Base-by-base conservation (phyloP, 371 early-diverging fungal genomes). In the Blastocladiella emersonii region DNA sequence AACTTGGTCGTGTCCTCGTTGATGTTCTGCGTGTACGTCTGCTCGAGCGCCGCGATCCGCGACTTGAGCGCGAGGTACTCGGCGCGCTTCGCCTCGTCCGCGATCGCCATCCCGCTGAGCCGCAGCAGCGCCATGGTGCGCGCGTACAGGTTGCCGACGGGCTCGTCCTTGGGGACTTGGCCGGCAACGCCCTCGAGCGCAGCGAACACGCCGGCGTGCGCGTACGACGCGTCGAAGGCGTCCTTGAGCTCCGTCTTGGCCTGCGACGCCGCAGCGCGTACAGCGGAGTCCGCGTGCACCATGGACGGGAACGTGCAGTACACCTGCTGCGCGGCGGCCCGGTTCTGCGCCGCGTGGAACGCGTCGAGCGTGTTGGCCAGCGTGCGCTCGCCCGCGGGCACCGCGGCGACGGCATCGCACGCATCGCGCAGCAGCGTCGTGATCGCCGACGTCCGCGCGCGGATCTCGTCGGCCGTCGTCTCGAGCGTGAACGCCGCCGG, bases 201-300 rank as follows among this genome's bases (percentile, higher is more conserved):
- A 15, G 7, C 23, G 7, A 25, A 63, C 17, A 61, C 43, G 30
- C 36, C 43, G 15, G 37, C 23, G 44, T 61, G 27, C 6, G 64
- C 45, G 43, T 63, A 63, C 39, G 61, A 25, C 63, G 23, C 61
- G 44, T 63, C 63, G 21, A 56, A 63, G 1, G 64, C 64, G 19
- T 63, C 34, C 23, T 63, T 63, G n/a, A 63, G 35, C 27, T 12
- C 39, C 32, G 56, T 63, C 44, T 63, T 63, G 27, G 64, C 64
- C 12, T 12, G 17, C 19, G 64, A 39, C 6, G 64, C n/a, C 7
- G 56, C 64, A 4, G 43, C 25, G 44, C 64, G 64, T 0, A 63
- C 64, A 4, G n/a, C 43, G 4, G 41, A 19, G 37, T 63, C 43
- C 27, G 44, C 56, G 3, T 63, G 64, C n/a, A 63, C 64, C 64